These are phyloP conservation scores for Sporisorium iseilematis-ciliati DNA, from an alignment of 1,284 basidiomycete genomes.

Conservation along the genomic window DNA sequence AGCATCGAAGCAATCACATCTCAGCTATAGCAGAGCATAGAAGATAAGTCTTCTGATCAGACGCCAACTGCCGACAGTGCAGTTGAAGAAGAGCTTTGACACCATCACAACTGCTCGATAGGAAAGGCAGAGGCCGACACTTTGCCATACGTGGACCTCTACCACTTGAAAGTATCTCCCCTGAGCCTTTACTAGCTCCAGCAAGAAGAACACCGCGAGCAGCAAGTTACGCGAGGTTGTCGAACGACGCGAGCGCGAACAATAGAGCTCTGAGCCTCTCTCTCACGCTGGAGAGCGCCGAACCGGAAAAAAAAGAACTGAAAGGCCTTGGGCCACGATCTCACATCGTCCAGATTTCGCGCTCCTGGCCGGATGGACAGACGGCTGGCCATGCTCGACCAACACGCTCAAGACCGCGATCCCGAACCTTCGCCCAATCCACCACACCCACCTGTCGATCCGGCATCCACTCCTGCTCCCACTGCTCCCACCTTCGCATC, in stretches of 20 bases:
- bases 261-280: conserved; percentile 4
- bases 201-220: too few species aligned
- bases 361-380: conserved; percentile 10
- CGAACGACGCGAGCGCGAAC: conserved; percentile 6
- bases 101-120: background rate
- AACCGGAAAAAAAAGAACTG: background rate
- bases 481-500: conserved; percentile 2
- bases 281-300: background rate
- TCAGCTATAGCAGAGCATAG: background rate
- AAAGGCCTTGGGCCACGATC: conserved; percentile 15
- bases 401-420: conserved; percentile 21
- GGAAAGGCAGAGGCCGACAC: background rate
- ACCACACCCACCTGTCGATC: conserved; percentile 17
- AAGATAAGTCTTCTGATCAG: background rate
- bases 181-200: too few species aligned
- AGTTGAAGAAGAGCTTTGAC: background rate
- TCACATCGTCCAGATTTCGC: conserved; percentile 18
- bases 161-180: background rate
- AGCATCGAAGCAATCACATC: background rate
- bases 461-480: conserved; percentile 15
- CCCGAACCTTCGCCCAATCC: conserved; percentile 29
- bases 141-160: background rate
- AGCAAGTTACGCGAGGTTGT: background rate
- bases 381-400: conserved; percentile 22
- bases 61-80: background rate